These are phyloP conservation scores for Beauveria asiatica DNA, from an alignment of 2,329 filamentous ascomycete genomes.

Conservation along the genomic window DNA sequence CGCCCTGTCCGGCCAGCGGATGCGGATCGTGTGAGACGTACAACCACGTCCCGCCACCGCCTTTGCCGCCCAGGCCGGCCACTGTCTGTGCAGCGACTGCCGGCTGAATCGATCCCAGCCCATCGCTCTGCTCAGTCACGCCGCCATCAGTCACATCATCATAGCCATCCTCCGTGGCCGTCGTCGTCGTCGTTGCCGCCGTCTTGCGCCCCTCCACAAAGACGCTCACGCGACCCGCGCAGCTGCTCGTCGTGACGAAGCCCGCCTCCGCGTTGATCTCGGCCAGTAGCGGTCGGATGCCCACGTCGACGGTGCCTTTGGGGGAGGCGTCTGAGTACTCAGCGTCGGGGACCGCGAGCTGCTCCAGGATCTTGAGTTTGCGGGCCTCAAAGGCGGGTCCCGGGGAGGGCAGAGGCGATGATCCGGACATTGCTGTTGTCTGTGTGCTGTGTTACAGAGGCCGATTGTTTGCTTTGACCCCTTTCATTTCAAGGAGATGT, in stretches of 20 bases:
- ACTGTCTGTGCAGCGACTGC: conserved; percentile 19
- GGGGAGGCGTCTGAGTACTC: conserved; percentile 79
- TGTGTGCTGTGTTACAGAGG: not conserved
- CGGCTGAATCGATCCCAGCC: not conserved
- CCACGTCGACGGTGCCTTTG: conserved; percentile 77
- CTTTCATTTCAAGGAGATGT: not conserved
- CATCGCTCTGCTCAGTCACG: conserved; percentile 12
- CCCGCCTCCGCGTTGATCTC: conserved; percentile 68
- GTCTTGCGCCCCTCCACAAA: conserved; percentile 70
- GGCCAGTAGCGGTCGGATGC: conserved; percentile 67
- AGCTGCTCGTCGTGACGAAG: conserved; percentile 87
- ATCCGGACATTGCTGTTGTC: not conserved
- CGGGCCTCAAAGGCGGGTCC: conserved; percentile 42
- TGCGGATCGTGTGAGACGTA: conserved; percentile 80
- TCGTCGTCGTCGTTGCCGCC: not conserved
- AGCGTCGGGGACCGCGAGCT: conserved; percentile 58
- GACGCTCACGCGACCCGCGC: conserved; percentile 77
- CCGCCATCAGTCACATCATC: not conserved
- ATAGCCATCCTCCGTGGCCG: not conserved
- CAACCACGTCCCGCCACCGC: conserved; percentile 74
- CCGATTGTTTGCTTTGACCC: too few species aligned
- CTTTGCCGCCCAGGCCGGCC: conserved; percentile 72
- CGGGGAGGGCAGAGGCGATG: conserved; percentile 20
- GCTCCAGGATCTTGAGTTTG: conserved; percentile 65
- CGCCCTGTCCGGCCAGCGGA: conserved; percentile 19